Base-by-base conservation (phyloP, 106 monocot species). In the Posidonia australis region DNA sequence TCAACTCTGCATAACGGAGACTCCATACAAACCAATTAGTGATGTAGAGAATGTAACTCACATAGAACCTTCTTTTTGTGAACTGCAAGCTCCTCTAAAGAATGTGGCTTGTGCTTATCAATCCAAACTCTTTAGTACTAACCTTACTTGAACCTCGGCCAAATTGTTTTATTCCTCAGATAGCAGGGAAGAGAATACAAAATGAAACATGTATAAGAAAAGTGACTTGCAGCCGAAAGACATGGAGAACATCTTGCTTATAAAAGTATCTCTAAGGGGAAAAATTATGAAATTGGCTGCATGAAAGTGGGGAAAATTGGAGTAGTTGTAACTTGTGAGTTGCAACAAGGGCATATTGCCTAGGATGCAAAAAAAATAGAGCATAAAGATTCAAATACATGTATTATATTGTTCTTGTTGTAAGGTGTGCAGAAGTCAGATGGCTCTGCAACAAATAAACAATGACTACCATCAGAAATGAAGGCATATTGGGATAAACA, bases 1-100 rank as follows among this genome's bases (percentile, higher is more conserved):
- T n/a, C n/a, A n/a, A n/a, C n/a, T n/a, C n/a, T n/a, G n/a, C n/a
- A 36, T 36, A 36, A n/a, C n/a, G n/a, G n/a, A n/a, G n/a, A n/a
- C n/a, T n/a, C n/a, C n/a, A n/a, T n/a, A n/a, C n/a, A n/a, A n/a
- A n/a, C n/a, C n/a, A n/a, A n/a, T n/a, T n/a, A n/a, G n/a, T n/a
- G n/a, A 30, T 3, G 0, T 30, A 14, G 28, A 57, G 27, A 57
- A 53, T n/a, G n/a, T n/a, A n/a, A n/a, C 19, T 19, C 18, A 53
- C 9, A 12, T 53, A 53, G 19, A 57, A 93, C 93, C 93, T 93
- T 93, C 77, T 89, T 93, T 67, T 86, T 93, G 59, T 93, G 83
- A 36, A 93, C 75, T 28, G 89, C 81, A 73, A 93, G 86, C 46
- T 89, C 81, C 3, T 70, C 65, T 2, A 74, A 55, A 9, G 81